These are phyloP conservation scores for Mytilinidion resinicola DNA, from an alignment of 495 filamentous ascomycete genomes.

Conservation along the genomic window DNA sequence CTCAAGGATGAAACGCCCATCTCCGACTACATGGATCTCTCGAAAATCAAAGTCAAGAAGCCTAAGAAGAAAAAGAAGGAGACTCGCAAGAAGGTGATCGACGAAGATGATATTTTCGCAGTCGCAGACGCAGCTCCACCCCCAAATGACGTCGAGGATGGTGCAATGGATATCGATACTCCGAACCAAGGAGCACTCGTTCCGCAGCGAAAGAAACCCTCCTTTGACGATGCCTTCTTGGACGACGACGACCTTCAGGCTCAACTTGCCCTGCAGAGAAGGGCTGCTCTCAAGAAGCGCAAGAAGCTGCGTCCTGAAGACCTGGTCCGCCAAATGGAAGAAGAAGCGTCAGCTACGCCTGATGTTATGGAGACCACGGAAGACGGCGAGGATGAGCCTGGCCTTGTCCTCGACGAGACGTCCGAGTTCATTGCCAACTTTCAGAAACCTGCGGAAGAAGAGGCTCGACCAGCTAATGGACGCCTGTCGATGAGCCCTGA, in stretches of 20 bases:
- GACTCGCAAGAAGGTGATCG: constrained; percentile 58
- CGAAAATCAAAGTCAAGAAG: constrained; percentile 83
- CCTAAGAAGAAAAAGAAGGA: constrained; percentile 90
- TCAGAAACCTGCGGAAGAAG: constrained; percentile 58
- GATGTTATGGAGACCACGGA: constrained; percentile 42
- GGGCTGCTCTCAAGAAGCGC: constrained; percentile 80
- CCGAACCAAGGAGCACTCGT: constrained; percentile 34
- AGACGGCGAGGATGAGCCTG: constrained; percentile 54
- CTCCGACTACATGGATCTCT: constrained; percentile 84
- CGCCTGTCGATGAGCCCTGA: background rate
- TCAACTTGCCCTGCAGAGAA: constrained; percentile 70
- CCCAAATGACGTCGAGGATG: constrained; percentile 36
- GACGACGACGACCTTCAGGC: constrained; percentile 93
- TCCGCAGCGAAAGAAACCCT: constrained; percentile 48
- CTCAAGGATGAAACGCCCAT: constrained; percentile 56
- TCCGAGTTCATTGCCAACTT: constrained; percentile 89
- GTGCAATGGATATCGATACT: constrained; percentile 74
- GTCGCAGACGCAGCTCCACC: constrained; percentile 28
- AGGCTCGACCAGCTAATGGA: constrained; percentile 38
- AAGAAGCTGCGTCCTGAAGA: constrained; percentile 79
- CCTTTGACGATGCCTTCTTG: constrained; percentile 63
- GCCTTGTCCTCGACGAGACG: constrained; percentile 88
- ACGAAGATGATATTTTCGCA: constrained; percentile 69
- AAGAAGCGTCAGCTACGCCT: constrained; percentile 58
- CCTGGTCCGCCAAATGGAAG: constrained; percentile 71